Percentiles rank a stretch among this genome's conserved stretches.
Conservation (phyloP, 495 filamentous ascomycete species). For the Podospora sp. region DNA sequence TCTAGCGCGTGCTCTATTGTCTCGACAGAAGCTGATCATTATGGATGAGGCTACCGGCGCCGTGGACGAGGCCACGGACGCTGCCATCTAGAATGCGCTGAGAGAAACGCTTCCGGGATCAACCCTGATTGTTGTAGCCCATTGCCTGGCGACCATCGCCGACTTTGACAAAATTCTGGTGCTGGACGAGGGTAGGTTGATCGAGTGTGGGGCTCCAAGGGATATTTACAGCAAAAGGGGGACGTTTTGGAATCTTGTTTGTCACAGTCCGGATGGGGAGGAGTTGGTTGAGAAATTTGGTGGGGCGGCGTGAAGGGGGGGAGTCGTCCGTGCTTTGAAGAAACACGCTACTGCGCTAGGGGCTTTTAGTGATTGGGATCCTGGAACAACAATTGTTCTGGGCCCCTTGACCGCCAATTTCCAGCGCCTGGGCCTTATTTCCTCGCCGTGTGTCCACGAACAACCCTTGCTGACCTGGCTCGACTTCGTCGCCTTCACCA, state of each 20-base stretch:
- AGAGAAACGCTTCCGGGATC: slow-evolving; percentile 69
- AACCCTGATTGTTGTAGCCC: slow-evolving; percentile 78
- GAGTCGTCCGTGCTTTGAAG: too few relatives aligned
- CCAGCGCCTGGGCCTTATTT: too few relatives aligned
- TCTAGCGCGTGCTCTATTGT: slow-evolving; percentile 70
- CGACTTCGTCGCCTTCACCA: too few relatives aligned
- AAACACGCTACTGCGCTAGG: too few relatives aligned
- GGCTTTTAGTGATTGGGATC: too few relatives aligned
- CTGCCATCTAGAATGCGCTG: slow-evolving; percentile 68
- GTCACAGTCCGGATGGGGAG: slow-evolving; percentile 35
- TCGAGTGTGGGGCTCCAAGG: slow-evolving; percentile 50
- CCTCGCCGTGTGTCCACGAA: too few relatives aligned
- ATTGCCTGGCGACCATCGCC: slow-evolving; percentile 70
- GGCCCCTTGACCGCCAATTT: too few relatives aligned
- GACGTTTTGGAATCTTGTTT: slow-evolving; percentile 34
- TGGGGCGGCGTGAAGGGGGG: too few relatives aligned
- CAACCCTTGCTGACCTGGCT: too few relatives aligned
- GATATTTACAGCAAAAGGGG: slow-evolving; percentile 29
- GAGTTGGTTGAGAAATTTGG: too few relatives aligned
- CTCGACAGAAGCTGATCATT: slow-evolving; percentile 76
- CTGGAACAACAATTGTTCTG: too few relatives aligned
- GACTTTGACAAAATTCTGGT: slow-evolving; percentile 72
- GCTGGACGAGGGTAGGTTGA: slow-evolving; percentile 60
- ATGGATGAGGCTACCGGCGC: slow-evolving; percentile 85
- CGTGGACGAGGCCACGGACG: slow-evolving; percentile 71